A percentile compares a stretch with the other conserved stretches of the same genome.
These are phyloP conservation scores for Colletotrichum australisinense DNA, from an alignment of 2,329 filamentous ascomycete genomes.

Conservation along the genomic window DNA sequence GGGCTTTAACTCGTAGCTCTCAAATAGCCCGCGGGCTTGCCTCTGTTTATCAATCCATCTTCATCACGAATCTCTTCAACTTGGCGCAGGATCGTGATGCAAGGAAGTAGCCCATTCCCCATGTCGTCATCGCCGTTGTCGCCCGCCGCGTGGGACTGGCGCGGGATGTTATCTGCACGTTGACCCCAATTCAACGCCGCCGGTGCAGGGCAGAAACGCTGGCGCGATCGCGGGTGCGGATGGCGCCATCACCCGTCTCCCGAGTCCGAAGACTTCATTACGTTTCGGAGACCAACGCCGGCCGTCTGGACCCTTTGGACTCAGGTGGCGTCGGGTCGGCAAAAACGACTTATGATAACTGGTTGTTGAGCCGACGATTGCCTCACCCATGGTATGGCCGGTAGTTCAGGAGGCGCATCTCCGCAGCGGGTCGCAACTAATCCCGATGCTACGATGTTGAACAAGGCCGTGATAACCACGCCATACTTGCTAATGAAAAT, in stretches of 20 bases:
- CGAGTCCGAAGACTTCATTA: neutral
- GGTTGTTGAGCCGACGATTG: neutral
- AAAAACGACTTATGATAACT: neutral
- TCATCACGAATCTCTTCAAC: neutral
- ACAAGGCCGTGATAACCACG: neutral
- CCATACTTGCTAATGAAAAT: neutral
- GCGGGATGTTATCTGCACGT: slow-evolving; percentile 24
- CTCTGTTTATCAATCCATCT: neutral
- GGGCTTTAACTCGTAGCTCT: too few species aligned
- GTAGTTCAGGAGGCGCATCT: neutral
- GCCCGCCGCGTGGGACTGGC: slow-evolving; percentile 26
- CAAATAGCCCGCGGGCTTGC: neutral
- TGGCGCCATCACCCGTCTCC: slow-evolving; percentile 23
- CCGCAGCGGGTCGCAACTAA: neutral
- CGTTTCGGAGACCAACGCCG: neutral
- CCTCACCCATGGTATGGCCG: neutral
- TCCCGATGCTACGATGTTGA: neutral
- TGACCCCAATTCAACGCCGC: slow-evolving; percentile 16
- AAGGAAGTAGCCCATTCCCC: neutral
- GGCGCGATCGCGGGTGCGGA: slow-evolving; percentile 28
- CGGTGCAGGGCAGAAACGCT: slow-evolving; percentile 24
- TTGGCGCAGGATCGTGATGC: neutral
- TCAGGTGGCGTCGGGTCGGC: neutral
- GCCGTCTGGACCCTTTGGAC: slow-evolving; percentile 2
- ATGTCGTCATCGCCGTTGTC: slow-evolving; percentile 33